Evolutionary conservation across 257 asterid species (phyloP).

Genomic region (Solanum pinnatisectum): DNA sequence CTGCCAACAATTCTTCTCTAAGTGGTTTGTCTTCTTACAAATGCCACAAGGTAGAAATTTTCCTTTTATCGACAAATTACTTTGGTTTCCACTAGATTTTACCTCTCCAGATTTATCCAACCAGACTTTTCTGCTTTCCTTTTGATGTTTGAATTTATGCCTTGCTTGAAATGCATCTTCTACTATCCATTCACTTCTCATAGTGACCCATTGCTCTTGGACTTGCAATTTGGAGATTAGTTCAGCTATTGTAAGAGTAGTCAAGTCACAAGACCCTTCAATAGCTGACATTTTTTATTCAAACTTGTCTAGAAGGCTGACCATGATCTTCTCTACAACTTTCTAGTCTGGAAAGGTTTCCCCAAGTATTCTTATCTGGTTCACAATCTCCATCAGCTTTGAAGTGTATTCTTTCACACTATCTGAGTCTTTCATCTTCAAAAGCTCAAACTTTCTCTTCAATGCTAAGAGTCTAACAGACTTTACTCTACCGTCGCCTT

Average conservation of each 20-base stretch:
- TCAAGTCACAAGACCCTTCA: neutral
- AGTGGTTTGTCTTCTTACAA: neutral
- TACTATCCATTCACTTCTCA: neutral
- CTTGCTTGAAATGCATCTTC: neutral
- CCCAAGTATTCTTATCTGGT: neutral
- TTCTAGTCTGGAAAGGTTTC: neutral
- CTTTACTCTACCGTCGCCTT: neutral
- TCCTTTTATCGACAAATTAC: neutral
- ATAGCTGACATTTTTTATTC: neutral
- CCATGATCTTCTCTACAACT: neutral
- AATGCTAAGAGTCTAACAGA: neutral
- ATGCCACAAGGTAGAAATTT: neutral
- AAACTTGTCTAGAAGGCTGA: neutral
- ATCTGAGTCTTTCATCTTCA: neutral
- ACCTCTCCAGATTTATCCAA: neutral
- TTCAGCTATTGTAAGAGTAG: neutral
- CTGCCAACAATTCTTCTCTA: neutral
- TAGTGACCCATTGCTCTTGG: neutral
- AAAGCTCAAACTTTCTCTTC: neutral
- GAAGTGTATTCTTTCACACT: neutral
- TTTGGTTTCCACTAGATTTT: neutral
- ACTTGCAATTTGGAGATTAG: neutral
- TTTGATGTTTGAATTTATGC: neutral
- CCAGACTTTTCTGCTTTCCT: neutral
- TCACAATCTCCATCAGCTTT: neutral